Percentiles rank a stretch among this genome's conserved stretches.
Evolutionary conservation across 2,329 filamentous ascomycete genomes (phyloP).

Genomic region (Fusarium sp.): DNA sequence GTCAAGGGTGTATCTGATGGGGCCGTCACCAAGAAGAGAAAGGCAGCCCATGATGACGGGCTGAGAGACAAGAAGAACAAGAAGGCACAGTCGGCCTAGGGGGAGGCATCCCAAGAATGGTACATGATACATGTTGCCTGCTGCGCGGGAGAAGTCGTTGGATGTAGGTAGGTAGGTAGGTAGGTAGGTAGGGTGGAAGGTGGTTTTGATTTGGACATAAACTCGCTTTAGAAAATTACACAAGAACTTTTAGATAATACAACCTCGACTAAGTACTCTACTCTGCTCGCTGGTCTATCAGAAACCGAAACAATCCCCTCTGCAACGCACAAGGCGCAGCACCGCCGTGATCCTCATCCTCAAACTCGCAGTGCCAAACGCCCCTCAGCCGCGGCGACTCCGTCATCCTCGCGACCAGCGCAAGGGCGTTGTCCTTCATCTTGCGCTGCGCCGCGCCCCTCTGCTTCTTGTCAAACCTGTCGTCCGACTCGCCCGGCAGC

Average conservation of each 20-base stretch:
- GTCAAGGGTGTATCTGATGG: not conserved
- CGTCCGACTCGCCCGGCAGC: slow-evolving; percentile 45
- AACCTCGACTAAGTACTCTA: not conserved
- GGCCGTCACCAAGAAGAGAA: slow-evolving; percentile 1
- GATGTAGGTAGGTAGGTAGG: too few relatives aligned
- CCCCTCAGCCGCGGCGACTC: slow-evolving; percentile 28
- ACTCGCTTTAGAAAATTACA: too few relatives aligned
- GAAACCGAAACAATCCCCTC: slow-evolving; percentile 36
- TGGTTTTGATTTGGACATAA: too few relatives aligned
- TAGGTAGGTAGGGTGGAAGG: too few relatives aligned
- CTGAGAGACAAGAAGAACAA: not conserved
- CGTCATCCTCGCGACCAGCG: slow-evolving; percentile 35
- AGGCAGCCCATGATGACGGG: not conserved
- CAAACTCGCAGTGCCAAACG: slow-evolving; percentile 44
- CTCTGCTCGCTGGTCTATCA: slow-evolving; percentile 21
- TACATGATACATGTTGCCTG: too few relatives aligned
- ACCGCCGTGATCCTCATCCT: slow-evolving; percentile 44
- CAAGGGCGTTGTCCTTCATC: slow-evolving; percentile 41
- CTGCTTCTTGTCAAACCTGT: slow-evolving; percentile 45
- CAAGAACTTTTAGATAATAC: too few relatives aligned
- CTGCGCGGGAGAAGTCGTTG: too few relatives aligned
- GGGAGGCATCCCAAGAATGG: too few relatives aligned
- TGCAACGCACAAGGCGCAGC: slow-evolving; percentile 38
- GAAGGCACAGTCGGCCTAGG: not conserved
- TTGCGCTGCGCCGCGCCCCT: slow-evolving; percentile 32